A percentile compares a stretch with the other conserved stretches of the same genome.
Conservation (phyloP, 768 basidiomycete species). For the Boletus huronensis region DNA sequence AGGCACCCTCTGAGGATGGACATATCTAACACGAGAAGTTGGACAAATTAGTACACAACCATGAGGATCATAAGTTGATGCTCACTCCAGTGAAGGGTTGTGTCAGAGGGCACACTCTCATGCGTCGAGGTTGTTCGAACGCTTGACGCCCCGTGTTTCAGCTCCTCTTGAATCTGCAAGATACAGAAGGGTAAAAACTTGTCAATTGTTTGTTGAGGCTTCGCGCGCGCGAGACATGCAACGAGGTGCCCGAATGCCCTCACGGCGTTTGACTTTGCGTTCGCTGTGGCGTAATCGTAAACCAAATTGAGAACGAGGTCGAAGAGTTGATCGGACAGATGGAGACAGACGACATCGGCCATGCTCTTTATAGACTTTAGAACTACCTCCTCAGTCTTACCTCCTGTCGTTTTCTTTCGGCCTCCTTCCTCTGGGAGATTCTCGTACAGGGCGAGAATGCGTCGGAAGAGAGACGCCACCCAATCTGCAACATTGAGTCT, state of each 20-base stretch:
- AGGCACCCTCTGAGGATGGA: constrained; percentile 80
- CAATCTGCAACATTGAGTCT: constrained; percentile 50
- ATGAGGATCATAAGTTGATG: neutral
- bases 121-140: constrained; percentile 75
- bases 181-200: constrained; percentile 80
- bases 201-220: constrained; percentile 70
- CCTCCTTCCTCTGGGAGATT: constrained; percentile 96
- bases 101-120: constrained; percentile 74
- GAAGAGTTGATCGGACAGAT: constrained; percentile 62
- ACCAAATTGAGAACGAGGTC: constrained; percentile 83
- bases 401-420: constrained; percentile 76
- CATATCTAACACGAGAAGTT: constrained; percentile 49
- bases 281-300: constrained; percentile 83
- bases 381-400: constrained; percentile 72
- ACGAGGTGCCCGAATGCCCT: constrained; percentile 87
- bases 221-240: constrained; percentile 75
- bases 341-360: constrained; percentile 76
- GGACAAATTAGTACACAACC: neutral
- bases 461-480: constrained; percentile 73
- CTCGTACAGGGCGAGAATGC: constrained; percentile 80
- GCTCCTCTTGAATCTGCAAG: constrained; percentile 74
- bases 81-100: constrained; percentile 91
- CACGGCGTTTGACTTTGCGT: constrained; percentile 88
- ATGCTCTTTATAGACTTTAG: constrained; percentile 78
- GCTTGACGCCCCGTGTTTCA: constrained; percentile 88